Evolutionary conservation across 805 yeast genomes (phyloP), one percentile per base, ranked within the genome.

Genomic region (Hanseniaspora mollemarum): DNA sequence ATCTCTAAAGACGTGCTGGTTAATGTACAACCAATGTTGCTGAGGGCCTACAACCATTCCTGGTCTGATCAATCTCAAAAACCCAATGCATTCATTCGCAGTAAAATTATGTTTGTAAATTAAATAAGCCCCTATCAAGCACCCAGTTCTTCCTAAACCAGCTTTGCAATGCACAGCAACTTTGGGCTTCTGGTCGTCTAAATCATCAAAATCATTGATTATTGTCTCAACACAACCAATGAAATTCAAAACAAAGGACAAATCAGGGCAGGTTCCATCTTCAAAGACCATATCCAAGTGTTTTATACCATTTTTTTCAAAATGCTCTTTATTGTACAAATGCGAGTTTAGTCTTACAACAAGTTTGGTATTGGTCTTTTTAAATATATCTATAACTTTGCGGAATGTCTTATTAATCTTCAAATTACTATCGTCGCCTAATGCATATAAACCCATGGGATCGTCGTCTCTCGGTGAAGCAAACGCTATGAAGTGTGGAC

Each of bases 1-100:
- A 60, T 87, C 96, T 60, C 96, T 75, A 66, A 92, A 92, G 58
- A 88, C 96, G 65, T 87, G 81, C 66, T 92, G 98, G 64, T 92
- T 96, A 56, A 92, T 74, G 62, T 92, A 92, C 53, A 92, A 73
- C 98, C 98, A 92, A 69, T 92, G 98, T 64, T 92, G 98, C 66
- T 92, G 98, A 1, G 98, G 98, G 0, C 98, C 98, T 28, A 92
- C 98, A n/a, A 92, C 96, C 98, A 92, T 92, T 38, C 98, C 98
- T 0, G 98, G 98, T 58, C 98, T 77, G 55, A 92, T 74, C 77
- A 92, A 84, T 64, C 98, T 76, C 90, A 92, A 84, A 62, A 87
- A 92, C 1, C 90, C 95, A 59, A 92, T 92, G 66, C 95, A 92
- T 66, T 92, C 98, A 63, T 77, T 83, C 2, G 98, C 98, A 4